phyloP scores from a whole-genome alignment of 78 protist genomes.

The Salpingoeca rosetta region DNA sequence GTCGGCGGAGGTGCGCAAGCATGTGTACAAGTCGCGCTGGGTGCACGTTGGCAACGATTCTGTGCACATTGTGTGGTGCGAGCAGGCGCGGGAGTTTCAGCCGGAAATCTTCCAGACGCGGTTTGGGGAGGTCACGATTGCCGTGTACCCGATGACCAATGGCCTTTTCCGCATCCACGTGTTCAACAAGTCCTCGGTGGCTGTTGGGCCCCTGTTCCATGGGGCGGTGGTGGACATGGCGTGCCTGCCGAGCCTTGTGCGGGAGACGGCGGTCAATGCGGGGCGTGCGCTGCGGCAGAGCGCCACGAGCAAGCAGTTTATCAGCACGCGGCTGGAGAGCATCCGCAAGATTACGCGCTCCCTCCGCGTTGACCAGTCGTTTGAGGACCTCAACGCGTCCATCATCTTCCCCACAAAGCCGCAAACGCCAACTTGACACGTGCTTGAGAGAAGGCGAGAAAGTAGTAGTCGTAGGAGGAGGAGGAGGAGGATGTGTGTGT shows the following conservation, averaged over 20 bases:
- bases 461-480: too few species aligned
- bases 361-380: too few species aligned
- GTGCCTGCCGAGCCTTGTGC: not conserved
- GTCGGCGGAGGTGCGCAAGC: not conserved
- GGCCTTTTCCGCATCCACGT: not conserved
- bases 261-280: not conserved
- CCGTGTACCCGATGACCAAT: not conserved
- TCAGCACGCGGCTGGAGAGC: too few species aligned
- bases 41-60: not conserved
- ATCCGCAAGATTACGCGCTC: too few species aligned
- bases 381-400: too few species aligned
- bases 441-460: too few species aligned
- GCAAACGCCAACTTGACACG: too few species aligned
- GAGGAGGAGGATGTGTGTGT: too few species aligned
- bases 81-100: not conserved
- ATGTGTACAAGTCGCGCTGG: not conserved
- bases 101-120: not conserved
- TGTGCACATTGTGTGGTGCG: not conserved
- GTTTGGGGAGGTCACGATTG: not conserved
- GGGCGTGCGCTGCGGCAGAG: not conserved
- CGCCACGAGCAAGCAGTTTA: too few species aligned
- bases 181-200: not conserved
- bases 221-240: not conserved
- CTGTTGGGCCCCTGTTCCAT: not conserved
- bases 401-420: too few species aligned